Base-by-base conservation (phyloP, 2,329 filamentous ascomycete genomes). In the Beauveria sp. region DNA sequence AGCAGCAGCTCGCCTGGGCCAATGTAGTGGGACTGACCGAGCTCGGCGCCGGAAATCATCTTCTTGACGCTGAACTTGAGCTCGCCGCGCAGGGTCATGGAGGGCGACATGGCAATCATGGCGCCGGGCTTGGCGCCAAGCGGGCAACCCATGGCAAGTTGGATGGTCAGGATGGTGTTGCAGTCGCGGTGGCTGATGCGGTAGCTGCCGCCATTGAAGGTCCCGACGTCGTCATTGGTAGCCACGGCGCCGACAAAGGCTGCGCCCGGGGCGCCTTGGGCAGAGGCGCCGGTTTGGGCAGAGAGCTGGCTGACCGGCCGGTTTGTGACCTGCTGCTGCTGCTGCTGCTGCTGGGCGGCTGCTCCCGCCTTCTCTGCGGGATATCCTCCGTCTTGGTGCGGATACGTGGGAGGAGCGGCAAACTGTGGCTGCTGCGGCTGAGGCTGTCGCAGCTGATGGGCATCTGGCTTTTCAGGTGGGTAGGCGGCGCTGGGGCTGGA, bases 41-140 rank as follows among this genome's bases (percentile, higher is more conserved):
- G 85, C 55, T 96, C 90, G 58, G 89, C 89, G 56, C 92, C 89
- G 0, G 87, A 83, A 52, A 98, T 78, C n/a, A 96, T 79, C 77
- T 97, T 98, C 77, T 96, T 97, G 76, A 96, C 79, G 62, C 86
- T 89, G 74, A 99, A 96, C 65, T 93, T 95, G 66, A 96, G 74
- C 47, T 81, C 81, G 60, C 95, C 95, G 74, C 89, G 90, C 52
- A 98, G 84, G 0, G 89, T 93, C 59, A 99, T 83, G 9, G 89
- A 89, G 2, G 91, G 88, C 2, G 90, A 92, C 95, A 98, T 99
- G 70, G 91, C 90, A 68, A 99, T 91, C 92, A 99, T 95, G 61
- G 86, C 84, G 16, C 93, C 89, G 20, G 95, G 92, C 71, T 91
- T 95, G 3, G 86, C 91, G 24, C 79, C 81, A 57, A 98, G 74